Conservation (phyloP, 1,284 basidiomycete species). For the Ustilago loliicola region DNA sequence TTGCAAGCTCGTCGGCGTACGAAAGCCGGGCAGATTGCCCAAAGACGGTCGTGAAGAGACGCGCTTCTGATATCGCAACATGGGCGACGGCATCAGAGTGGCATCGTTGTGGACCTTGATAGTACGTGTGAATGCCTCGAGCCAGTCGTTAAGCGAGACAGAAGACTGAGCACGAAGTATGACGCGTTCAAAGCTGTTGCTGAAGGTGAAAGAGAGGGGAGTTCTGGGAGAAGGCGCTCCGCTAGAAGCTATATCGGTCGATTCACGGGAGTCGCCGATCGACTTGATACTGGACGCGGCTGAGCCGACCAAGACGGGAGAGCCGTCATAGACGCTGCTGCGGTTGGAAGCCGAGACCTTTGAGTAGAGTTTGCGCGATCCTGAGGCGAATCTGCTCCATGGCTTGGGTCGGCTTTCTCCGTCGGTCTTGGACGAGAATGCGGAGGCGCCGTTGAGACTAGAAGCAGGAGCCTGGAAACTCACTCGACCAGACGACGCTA, state of each 20-base stretch:
- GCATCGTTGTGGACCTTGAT: constrained; percentile 27
- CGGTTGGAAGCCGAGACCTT: constrained; percentile 20
- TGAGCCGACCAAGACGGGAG: not conserved
- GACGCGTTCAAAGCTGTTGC: not conserved
- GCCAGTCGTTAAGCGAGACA: constrained; percentile 13
- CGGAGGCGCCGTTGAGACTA: not conserved
- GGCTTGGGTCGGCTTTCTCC: constrained; percentile 5
- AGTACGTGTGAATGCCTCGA: constrained; percentile 26
- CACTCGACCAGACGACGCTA: constrained; percentile 4
- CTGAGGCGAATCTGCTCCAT: constrained; percentile 28
- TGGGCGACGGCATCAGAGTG: not conserved
- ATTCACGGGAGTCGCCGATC: constrained; percentile 4
- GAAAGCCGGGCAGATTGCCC: constrained; percentile 32
- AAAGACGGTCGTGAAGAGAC: constrained; percentile 15
- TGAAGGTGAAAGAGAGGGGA: constrained; percentile 14
- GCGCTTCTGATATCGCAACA: constrained; percentile 7
- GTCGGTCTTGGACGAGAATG: constrained; percentile 5
- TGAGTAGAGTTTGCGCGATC: constrained; percentile 26
- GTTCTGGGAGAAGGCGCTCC: constrained; percentile 24
- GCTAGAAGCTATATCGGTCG: constrained; percentile 19
- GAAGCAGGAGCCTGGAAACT: constrained; percentile 13
- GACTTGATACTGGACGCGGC: constrained; percentile 13
- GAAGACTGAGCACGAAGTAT: constrained; percentile 12
- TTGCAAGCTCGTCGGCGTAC: constrained; percentile 11
- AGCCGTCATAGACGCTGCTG: not conserved